Base-by-base conservation (phyloP, 495 filamentous ascomycete genomes). In the Extremus antarcticus region DNA sequence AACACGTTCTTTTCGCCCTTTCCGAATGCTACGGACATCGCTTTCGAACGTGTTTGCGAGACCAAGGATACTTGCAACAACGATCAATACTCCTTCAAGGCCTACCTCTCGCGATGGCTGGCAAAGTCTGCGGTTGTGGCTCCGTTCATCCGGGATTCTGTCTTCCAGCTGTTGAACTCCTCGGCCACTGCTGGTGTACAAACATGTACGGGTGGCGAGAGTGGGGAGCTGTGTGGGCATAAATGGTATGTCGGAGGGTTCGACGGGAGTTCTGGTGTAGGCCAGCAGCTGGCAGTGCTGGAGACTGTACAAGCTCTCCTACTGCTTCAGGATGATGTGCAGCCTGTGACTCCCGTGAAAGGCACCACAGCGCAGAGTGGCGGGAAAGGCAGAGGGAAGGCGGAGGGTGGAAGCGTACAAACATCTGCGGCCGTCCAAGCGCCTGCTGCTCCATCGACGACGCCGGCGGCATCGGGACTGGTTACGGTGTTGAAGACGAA, bases 201-300 rank as follows among this genome's bases (percentile, higher is more conserved):
- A 47, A 58, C 66, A 11, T 75, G 73, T 59, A 76, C 74, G 13
- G 71, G 71, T 38, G 70, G 73, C 2, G 71, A 69, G 47, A 67
- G 72, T 29, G 47, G 49, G 3, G 22, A 22, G 15, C 55, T 60
- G 11, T 71, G 68, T 43, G 67, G 67, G 1, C 43, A 50, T 25
- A 63, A 62, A 48, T 76, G 73, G 73, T 69, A 70, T 25, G 63
- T 60, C 10, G 67, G 65, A 2, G 63, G 50, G 17, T 76, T 58
- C 46, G 73, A 76, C 59, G 68, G 68, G 0, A 65, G 51, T 0
- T 59, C 43, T 19, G 73, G 73, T 4, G 60, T 73, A 11, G 86
- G 86, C 10, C 83, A 90, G 67, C 81, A 88, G 62, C 78, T 89
- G 73, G 76, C 77, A 2, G 84, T 79, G 3, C 71, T 91, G 60